A percentile compares a stretch with the other conserved stretches of the same genome.
phyloP scores from a whole-genome alignment of 768 basidiomycete species.

The Panellus pusillus region DNA sequence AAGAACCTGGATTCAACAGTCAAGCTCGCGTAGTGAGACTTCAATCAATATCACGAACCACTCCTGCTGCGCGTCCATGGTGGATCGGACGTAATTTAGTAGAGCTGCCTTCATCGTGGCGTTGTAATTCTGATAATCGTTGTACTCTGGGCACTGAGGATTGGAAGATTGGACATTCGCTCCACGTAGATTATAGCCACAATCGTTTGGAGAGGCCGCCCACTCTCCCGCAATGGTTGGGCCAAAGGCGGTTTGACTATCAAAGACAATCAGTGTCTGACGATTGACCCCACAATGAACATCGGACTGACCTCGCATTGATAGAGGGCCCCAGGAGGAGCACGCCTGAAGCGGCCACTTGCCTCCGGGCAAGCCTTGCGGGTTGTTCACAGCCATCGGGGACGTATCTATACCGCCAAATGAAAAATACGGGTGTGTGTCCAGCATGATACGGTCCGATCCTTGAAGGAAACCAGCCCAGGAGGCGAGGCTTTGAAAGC shows the following conservation, averaged over 20 bases:
- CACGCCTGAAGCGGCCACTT: conserved; percentile 55
- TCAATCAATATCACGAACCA: conserved; percentile 26
- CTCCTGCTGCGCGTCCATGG: conserved; percentile 41
- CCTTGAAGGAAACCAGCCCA: conserved; percentile 58
- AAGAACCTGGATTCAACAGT: conserved; percentile 27
- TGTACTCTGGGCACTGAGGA: conserved; percentile 34
- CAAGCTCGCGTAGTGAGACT: too few relatives aligned
- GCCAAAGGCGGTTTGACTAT: conserved; percentile 55
- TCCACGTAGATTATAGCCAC: conserved; percentile 41
- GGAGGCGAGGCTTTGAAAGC: conserved; percentile 39
- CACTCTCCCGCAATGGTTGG: conserved; percentile 78
- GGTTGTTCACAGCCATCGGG: conserved; percentile 15
- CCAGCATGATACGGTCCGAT: conserved; percentile 60
- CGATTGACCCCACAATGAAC: not conserved
- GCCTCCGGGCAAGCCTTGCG: conserved; percentile 32
- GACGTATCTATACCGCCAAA: conserved; percentile 44
- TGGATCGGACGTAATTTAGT: conserved; percentile 58
- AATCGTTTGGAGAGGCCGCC: conserved; percentile 64
- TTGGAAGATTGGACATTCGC: conserved; percentile 22
- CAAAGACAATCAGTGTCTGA: too few relatives aligned
- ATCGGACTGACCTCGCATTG: conserved; percentile 48
- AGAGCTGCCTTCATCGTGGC: conserved; percentile 34
- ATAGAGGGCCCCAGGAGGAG: conserved; percentile 55
- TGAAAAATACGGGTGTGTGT: conserved; percentile 70
- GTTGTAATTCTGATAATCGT: conserved; percentile 62